A percentile compares a stretch with the other conserved stretches of the same genome.
Conservation (phyloP, 495 filamentous ascomycete species). For the Cenococcum geophilum region DNA sequence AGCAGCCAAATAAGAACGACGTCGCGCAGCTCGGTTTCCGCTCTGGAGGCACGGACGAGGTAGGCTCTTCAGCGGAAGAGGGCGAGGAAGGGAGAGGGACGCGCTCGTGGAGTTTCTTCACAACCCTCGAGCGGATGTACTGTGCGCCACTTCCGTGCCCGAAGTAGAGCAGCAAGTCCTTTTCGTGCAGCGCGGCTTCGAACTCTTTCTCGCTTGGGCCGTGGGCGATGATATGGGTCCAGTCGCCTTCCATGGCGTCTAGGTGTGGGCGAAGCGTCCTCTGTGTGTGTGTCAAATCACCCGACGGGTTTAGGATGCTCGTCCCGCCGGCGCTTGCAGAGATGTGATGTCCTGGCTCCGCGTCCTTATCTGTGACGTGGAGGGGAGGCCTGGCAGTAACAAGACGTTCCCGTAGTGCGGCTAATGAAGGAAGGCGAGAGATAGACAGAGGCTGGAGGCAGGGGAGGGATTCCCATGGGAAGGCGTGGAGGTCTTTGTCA, state of each 20-base stretch:
- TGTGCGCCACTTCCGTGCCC: constrained; percentile 94
- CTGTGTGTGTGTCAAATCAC: constrained; percentile 76
- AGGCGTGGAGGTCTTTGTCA: constrained; percentile 79
- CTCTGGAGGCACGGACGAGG: constrained; percentile 34
- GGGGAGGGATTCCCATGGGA: constrained; percentile 94
- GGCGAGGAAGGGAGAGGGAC: too few species aligned
- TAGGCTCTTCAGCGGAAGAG: too few species aligned
- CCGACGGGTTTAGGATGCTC: constrained; percentile 82
- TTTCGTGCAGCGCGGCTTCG: constrained; percentile 43
- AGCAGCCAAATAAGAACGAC: constrained; percentile 88
- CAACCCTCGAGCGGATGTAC: constrained; percentile 74
- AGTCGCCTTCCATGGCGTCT: constrained; percentile 45
- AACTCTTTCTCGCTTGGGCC: constrained; percentile 75
- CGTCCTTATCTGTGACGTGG: constrained; percentile 37
- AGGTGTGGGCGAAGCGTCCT: constrained; percentile 61
- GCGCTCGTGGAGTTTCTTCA: constrained; percentile 71
- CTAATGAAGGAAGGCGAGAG: constrained; percentile 76
- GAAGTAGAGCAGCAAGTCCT: constrained; percentile 79
- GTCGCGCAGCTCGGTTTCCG: constrained; percentile 49
- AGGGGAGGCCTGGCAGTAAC: constrained; percentile 34
- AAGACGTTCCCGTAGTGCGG: constrained; percentile 66
- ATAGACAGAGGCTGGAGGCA: constrained; percentile 75
- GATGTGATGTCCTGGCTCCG: constrained; percentile 47
- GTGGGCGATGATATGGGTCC: constrained; percentile 59
- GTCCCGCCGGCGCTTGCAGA: constrained; percentile 62